Evolutionary conservation across 2,329 filamentous ascomycete genomes (phyloP), one percentile per base, ranked within the genome.

Genomic region (Xylariomycetidae sp.): DNA sequence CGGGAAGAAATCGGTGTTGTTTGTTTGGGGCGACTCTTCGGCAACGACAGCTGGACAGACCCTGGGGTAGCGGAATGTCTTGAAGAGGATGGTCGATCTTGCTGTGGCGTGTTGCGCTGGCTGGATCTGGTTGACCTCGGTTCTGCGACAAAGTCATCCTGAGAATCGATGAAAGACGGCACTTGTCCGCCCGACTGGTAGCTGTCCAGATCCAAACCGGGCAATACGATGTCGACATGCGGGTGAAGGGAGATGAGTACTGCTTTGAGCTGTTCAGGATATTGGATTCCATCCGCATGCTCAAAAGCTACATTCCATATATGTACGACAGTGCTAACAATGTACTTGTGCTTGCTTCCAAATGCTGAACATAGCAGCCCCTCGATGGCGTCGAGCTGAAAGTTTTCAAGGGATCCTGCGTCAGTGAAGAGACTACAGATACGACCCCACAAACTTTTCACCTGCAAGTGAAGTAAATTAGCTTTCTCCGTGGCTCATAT

Each of bases 261-360:
- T 3, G 67, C 58, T 46, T 79, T 77, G 5, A 95, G 65, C 18
- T 64, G 65, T 9, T 72, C 58, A 0, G 88, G 83, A 56, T 86
- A 90, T 16, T 74, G 61, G 2, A 88, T 51, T 5, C 63, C 61
- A 4, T 75, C 65, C 25, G 74, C 69, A 12, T 72, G 62, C 14
- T 79, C 79, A 50, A 87, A 88, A 0, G 80, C 72, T 1, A 60
- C 54, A 45, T 88, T 89, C 88, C 88, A 96, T 41, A 67, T 48
- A 16, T 63, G 61, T 23, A 66, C 59, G 13, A 69, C 61, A 50
- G 52, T 67, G 56, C 59, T 78, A 41, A 63, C 85, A 47, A 65
- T 72, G 39, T 56, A 63, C 36, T 51, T 62, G 50, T 70, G 83
- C 56, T 64, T 81, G 63, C 64, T 81, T 43, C 57, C 71, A 58